Evolutionary conservation across 2,329 filamentous ascomycete species (phyloP).

Genomic region (Pseudogymnoascus verrucosus): DNA sequence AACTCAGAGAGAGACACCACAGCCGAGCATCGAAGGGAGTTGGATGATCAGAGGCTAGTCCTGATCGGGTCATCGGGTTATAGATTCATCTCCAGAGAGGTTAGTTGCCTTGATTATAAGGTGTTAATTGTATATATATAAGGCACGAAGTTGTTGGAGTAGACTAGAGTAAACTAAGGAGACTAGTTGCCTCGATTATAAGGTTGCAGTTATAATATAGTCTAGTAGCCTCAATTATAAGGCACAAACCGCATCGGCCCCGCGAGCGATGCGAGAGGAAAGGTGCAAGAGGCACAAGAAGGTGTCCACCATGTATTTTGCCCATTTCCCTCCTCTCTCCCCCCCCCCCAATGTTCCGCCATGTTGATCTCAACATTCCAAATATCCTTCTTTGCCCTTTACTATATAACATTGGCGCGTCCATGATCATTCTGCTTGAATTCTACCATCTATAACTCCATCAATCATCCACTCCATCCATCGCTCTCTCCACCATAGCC

Average conservation of each 20-base stretch:
- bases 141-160: neutral
- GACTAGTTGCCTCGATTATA: neutral
- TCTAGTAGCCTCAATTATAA: neutral
- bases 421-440: neutral
- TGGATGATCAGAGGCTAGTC: neutral
- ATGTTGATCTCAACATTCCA: constrained; percentile 1
- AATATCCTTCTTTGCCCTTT: neutral
- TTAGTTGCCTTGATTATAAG: neutral
- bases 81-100: neutral
- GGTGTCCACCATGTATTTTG: constrained; percentile 5
- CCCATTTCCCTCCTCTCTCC: neutral
- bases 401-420: constrained; percentile 2
- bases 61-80: neutral
- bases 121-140: neutral
- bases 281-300: constrained; percentile 2
- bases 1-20: neutral
- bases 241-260: neutral
- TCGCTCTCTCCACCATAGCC: neutral
- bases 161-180: neutral
- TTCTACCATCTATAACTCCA: neutral
- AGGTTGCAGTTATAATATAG: neutral
- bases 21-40: constrained; percentile 1
- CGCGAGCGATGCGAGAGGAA: neutral
- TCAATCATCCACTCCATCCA: neutral
- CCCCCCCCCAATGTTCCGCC: constrained; percentile 1